phyloP scores from a whole-genome alignment of 2,329 filamentous ascomycete species.

The Xylaria polymorpha region DNA sequence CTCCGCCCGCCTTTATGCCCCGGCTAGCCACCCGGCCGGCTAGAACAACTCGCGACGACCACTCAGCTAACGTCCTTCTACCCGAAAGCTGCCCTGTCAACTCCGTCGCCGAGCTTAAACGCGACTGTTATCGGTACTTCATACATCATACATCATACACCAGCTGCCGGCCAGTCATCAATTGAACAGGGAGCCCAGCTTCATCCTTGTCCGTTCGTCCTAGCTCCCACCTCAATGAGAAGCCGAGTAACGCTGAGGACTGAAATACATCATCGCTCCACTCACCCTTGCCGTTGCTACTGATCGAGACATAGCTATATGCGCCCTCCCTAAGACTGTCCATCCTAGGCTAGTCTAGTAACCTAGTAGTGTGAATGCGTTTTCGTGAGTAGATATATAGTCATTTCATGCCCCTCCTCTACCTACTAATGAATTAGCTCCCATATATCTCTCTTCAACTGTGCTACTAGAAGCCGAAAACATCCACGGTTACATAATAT shows the following conservation, averaged over 20 bases:
- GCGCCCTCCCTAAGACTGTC: background rate
- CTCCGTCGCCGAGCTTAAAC: slow-evolving; percentile 30
- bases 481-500: slow-evolving; percentile 31
- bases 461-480: slow-evolving; percentile 13
- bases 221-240: slow-evolving; percentile 26
- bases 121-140: slow-evolving; percentile 15
- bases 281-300: slow-evolving; percentile 32
- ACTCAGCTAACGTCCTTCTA: slow-evolving; percentile 49
- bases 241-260: slow-evolving; percentile 27
- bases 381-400: slow-evolving; percentile 34
- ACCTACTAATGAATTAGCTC: slow-evolving; percentile 16
- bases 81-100: slow-evolving; percentile 40
- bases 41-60: slow-evolving; percentile 42
- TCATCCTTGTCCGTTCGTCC: slow-evolving; percentile 33
- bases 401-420: slow-evolving; percentile 30
- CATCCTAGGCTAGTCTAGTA: slow-evolving; percentile 8
- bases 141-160: slow-evolving; percentile 30
- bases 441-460: slow-evolving; percentile 9
- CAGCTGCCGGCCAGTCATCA: background rate
- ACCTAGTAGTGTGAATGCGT: slow-evolving; percentile 2
- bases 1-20: slow-evolving; percentile 27
- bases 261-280: slow-evolving; percentile 32
- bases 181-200: slow-evolving; percentile 3
- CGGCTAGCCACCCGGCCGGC: slow-evolving; percentile 41
- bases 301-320: slow-evolving; percentile 5